Conservation (phyloP, 345 rosid genomes). For the Cardamine chenopodiifolia region DNA sequence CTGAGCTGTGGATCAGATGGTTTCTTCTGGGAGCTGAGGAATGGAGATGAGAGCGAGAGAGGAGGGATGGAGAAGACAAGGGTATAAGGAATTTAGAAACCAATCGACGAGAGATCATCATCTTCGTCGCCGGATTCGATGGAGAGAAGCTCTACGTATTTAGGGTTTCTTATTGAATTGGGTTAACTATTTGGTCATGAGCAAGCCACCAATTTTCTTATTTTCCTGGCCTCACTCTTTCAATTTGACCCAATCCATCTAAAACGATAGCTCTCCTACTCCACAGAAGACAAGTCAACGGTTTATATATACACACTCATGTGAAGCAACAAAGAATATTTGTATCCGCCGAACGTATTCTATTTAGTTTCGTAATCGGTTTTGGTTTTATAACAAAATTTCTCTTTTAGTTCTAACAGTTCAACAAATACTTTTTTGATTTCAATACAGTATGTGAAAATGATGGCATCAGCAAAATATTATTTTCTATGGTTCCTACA, state of each 20-base stretch:
- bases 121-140: slow-evolving; percentile 15
- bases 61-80: slow-evolving; percentile 47
- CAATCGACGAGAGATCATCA: slow-evolving; percentile 43
- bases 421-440: too few relatives aligned
- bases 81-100: slow-evolving; percentile 35
- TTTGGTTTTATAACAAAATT: too few relatives aligned
- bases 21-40: slow-evolving; percentile 51
- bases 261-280: background rate
- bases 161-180: slow-evolving; percentile 19
- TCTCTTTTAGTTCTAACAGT: too few relatives aligned
- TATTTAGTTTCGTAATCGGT: too few relatives aligned
- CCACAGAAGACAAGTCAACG: background rate
- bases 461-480: too few relatives aligned
- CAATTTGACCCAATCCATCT: slow-evolving; percentile 1
- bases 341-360: too few relatives aligned
- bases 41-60: slow-evolving; percentile 63
- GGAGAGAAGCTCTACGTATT: background rate
- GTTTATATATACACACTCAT: too few relatives aligned
- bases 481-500: too few relatives aligned
- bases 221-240: background rate
- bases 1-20: slow-evolving; percentile 31
- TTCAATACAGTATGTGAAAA: too few relatives aligned
- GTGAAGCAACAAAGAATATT: too few relatives aligned
- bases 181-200: background rate
- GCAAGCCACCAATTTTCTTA: background rate